phyloP scores from a whole-genome alignment of 257 asterid species.

The Rubia yunnanensis region DNA sequence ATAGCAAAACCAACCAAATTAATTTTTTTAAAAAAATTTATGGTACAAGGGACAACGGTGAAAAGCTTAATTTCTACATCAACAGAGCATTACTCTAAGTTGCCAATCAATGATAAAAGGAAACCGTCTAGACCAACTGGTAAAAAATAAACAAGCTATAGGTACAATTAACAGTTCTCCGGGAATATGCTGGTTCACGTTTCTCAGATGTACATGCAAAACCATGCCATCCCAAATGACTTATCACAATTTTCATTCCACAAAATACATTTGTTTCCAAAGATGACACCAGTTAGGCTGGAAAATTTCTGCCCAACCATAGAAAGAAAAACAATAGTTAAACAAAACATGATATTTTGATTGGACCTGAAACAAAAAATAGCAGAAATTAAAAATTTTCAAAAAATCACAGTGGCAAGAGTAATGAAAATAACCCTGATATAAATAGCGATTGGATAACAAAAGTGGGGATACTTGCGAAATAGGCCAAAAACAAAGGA shows the following conservation, averaged over 20 bases:
- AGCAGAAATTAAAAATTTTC: background rate
- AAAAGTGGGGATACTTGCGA: background rate
- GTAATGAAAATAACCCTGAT: background rate
- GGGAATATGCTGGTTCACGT: background rate
- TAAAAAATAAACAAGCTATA: too few relatives aligned
- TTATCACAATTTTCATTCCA: background rate
- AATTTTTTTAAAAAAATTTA: too few relatives aligned
- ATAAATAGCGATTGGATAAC: background rate
- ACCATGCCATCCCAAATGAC: background rate
- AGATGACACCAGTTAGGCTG: background rate
- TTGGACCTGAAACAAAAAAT: background rate
- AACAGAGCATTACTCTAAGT: background rate
- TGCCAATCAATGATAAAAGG: background rate
- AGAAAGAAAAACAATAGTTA: background rate
- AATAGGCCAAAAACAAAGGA: background rate
- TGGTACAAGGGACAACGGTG: background rate
- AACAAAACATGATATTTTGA: background rate
- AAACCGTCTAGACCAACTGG: background rate
- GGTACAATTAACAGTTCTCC: background rate
- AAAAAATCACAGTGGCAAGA: background rate
- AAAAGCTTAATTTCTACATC: conserved; percentile 2
- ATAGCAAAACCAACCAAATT: background rate
- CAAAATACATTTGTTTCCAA: background rate
- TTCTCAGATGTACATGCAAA: background rate
- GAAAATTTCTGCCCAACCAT: background rate